Conservation (phyloP, 2,329 filamentous ascomycete genomes). For the Mollisia scopiformis region DNA sequence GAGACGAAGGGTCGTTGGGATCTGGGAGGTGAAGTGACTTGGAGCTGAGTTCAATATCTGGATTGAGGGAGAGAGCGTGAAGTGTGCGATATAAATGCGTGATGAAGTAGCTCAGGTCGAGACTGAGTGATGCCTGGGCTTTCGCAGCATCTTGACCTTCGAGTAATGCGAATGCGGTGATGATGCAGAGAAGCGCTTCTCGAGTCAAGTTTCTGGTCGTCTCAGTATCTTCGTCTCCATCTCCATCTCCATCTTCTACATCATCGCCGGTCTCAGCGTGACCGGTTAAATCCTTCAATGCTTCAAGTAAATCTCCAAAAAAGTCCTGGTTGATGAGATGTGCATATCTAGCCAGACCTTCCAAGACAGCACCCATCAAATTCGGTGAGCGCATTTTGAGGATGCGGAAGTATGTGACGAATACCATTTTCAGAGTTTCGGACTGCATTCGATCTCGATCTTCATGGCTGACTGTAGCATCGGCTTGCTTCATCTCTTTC, state of each 20-base stretch:
- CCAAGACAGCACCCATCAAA: conserved; percentile 95
- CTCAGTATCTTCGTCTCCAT: conserved; percentile 53
- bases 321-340: conserved; percentile 99
- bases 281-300: conserved; percentile 87
- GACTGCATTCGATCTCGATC: conserved; percentile 93
- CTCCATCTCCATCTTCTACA: conserved; percentile 44
- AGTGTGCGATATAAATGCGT: conserved; percentile 90
- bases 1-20: conserved; percentile 52
- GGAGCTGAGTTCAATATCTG: conserved; percentile 81
- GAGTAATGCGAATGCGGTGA: conserved; percentile 94
- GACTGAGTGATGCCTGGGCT: conserved; percentile 76
- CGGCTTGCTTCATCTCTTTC: conserved; percentile 91
- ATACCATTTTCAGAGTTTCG: conserved; percentile 94
- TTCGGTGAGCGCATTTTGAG: conserved; percentile 80
- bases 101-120: conserved; percentile 95
- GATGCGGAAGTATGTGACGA: conserved; percentile 92
- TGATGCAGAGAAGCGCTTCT: conserved; percentile 89
- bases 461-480: conserved; percentile 89
- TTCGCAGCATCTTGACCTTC: conserved; percentile 92
- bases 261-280: conserved; percentile 65
- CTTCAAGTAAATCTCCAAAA: conserved; percentile 94
- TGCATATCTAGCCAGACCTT: conserved; percentile 90
- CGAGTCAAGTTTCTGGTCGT: conserved; percentile 75
- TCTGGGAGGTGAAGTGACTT: conserved; percentile 75
- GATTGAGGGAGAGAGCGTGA: conserved; percentile 75